Conservation (phyloP, 164 flowering plant genomes). For the Aristolochia californica region DNA sequence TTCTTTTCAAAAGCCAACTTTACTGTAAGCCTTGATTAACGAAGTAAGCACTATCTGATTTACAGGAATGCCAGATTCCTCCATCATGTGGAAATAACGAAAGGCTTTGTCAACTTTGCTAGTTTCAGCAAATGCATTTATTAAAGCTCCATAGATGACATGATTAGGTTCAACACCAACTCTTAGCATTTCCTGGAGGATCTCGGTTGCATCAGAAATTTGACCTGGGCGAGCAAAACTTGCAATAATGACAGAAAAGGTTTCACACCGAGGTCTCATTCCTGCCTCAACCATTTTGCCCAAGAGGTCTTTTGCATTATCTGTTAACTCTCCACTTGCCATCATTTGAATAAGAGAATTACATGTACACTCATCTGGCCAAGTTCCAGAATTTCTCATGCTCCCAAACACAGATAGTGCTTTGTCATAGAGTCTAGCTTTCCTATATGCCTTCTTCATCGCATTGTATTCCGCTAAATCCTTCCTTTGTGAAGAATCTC, state of each 20-base stretch:
- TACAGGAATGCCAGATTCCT: constrained; percentile 43
- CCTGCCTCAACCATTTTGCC: constrained; percentile 64
- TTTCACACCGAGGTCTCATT: constrained; percentile 46
- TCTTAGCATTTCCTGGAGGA: constrained; percentile 48
- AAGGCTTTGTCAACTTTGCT: constrained; percentile 65
- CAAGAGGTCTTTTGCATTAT: constrained; percentile 42
- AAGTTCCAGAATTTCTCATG: constrained; percentile 72
- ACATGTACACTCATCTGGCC: constrained; percentile 86
- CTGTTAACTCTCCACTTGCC: constrained; percentile 49
- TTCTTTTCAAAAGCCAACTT: constrained; percentile 53
- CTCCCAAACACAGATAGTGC: constrained; percentile 57
- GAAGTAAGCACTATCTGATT: constrained; percentile 69
- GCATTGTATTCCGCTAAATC: constrained; percentile 68
- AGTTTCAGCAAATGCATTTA: constrained; percentile 72
- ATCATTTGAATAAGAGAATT: constrained; percentile 81
- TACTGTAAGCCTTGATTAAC: constrained; percentile 70
- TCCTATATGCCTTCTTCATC: constrained; percentile 86
- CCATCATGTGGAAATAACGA: constrained; percentile 46
- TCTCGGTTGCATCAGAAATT: constrained; percentile 50
- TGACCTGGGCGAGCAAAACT: constrained; percentile 43
- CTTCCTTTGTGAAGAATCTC: constrained; percentile 32
- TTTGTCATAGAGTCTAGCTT: constrained; percentile 59
- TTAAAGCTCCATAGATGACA: constrained; percentile 65
- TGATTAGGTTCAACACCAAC: constrained; percentile 65
- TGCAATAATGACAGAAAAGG: constrained; percentile 70